Conservation (phyloP, 1,284 basidiomycete genomes). For the Trichosporon asahii region DNA sequence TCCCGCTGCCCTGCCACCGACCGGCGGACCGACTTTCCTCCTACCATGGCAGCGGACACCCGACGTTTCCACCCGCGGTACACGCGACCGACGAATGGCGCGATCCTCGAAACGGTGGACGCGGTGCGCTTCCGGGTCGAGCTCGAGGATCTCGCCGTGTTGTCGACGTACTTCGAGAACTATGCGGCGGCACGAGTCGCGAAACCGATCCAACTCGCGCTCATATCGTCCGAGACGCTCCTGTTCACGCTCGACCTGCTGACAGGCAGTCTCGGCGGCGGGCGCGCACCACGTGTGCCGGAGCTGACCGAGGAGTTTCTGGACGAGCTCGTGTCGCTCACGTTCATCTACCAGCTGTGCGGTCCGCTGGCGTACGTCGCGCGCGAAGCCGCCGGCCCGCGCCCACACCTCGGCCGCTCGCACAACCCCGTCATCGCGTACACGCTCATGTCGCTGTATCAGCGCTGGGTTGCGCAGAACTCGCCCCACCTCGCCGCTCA, state of each 20-base stretch:
- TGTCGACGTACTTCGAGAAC: neutral
- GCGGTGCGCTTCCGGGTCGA: constrained; percentile 4
- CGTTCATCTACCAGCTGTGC: neutral
- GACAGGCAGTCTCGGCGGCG: neutral
- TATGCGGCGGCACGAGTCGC: neutral
- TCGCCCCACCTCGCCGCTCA: neutral
- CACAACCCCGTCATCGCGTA: neutral
- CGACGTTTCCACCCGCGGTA: constrained; percentile 2
- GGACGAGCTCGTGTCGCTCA: constrained; percentile 1
- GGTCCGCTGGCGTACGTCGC: neutral
- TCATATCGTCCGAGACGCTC: neutral
- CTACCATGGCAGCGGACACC: neutral
- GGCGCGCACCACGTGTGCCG: neutral
- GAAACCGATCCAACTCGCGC: neutral
- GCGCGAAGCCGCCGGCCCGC: neutral
- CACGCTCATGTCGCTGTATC: constrained; percentile 6
- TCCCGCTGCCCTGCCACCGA: neutral
- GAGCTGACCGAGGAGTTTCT: neutral
- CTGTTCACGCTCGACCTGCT: constrained; percentile 3
- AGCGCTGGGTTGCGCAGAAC: neutral
- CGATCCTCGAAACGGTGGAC: constrained; percentile 6
- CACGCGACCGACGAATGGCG: neutral
- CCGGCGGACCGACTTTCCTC: neutral
- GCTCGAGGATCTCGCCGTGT: neutral
- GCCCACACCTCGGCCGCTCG: neutral